Evolutionary conservation across 2,329 filamentous ascomycete species (phyloP), one percentile per base, ranked within the genome.

Genomic region (Biscogniauxia sp.): DNA sequence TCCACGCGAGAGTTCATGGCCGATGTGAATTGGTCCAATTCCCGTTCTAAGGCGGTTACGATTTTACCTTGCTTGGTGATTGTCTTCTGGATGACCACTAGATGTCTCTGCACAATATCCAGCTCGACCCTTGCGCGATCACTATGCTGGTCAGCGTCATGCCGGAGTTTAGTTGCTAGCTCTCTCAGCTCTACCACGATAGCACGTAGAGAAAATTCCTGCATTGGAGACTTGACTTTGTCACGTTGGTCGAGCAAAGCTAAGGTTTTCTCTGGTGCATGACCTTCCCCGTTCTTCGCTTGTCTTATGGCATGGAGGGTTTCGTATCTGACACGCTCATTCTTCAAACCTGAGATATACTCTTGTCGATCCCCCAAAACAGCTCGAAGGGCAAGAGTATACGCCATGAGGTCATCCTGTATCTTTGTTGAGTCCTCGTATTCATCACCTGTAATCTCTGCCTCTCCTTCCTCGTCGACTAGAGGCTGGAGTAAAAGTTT

Each of bases 391-490:
- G 86, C 88, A 71, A 93, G 88, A 60, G 96, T 89, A 70, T 96
- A 96, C 6, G 91, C 91, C 75, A 94, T 91, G 51, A 97, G 84
- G 71, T 96, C 88, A 63, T 97, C 94, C 75, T 98, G 94, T 53
- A 89, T 84, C 73, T 91, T 91, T 0, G 93, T 92, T 0, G 94
- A 96, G 32, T 91, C 86, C 66, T 92, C 90, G 64, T 97, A 95
- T 73, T 98, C 95, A 61, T 97, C 89, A 23, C 95, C 95, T 11
- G 92, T 94, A 2, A 87, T 84, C 60, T 96, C 92, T 9, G 83
- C 76, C 17, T 79, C 79, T 0, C 87, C 86, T 50, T 96, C 92
- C 70, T 95, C 88, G 67, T 98, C 95, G 19, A 98, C 86, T 1
- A 98, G 81, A 0, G 91, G 87, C 62, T 87, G 83, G 11, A 90